Evolutionary conservation across 1,284 basidiomycete genomes (phyloP).

Genomic region (Flammula alnicola): DNA sequence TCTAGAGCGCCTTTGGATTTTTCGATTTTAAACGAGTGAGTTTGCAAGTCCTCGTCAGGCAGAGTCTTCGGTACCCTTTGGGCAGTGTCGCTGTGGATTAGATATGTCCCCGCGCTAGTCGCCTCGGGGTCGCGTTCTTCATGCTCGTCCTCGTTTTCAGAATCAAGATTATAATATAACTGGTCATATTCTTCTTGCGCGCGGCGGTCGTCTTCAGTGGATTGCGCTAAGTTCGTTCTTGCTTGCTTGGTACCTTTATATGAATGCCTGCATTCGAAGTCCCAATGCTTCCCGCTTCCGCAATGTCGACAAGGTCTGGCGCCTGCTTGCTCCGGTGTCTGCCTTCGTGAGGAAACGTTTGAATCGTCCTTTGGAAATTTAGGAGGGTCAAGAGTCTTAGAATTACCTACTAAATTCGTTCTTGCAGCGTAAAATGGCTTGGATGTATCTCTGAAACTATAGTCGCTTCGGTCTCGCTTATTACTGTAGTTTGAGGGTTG

Average conservation of each 20-base stretch:
- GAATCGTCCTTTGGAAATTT: constrained; percentile 34
- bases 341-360: constrained; percentile 29
- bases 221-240: constrained; percentile 20
- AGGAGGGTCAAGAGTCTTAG: neutral
- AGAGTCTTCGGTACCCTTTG: neutral
- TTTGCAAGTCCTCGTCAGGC: too few species aligned
- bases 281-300: constrained; percentile 42
- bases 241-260: constrained; percentile 24
- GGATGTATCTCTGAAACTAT: neutral
- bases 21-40: too few species aligned
- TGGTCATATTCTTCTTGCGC: constrained; percentile 19
- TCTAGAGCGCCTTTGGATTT: too few species aligned
- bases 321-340: constrained; percentile 32
- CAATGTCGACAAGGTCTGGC: constrained; percentile 41
- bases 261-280: constrained; percentile 25
- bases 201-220: neutral
- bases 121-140: neutral
- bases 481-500: neutral
- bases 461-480: neutral
- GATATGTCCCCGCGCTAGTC: neutral
- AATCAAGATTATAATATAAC: constrained; percentile 13
- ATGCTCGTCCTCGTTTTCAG: constrained; percentile 19
- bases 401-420: constrained; percentile 13
- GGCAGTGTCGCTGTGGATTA: neutral
- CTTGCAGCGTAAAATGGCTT: neutral